Conservation (phyloP, 2,329 filamentous ascomycete species). For the Xylaria sp. region DNA sequence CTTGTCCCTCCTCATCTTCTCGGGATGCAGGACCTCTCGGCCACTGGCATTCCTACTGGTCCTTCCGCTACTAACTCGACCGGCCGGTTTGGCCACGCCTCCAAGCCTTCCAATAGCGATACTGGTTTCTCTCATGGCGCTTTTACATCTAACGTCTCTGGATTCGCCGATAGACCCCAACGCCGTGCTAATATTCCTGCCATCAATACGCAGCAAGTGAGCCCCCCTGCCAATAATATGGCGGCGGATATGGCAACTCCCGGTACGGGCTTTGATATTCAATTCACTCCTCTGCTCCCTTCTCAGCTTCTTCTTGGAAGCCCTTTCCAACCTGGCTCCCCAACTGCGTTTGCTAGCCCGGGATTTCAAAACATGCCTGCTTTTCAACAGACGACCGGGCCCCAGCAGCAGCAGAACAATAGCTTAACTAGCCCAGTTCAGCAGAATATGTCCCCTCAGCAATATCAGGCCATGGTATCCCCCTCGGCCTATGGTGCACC, state of each 20-base stretch:
- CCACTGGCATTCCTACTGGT: slow-evolving; percentile 67
- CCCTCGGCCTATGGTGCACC: slow-evolving; percentile 84
- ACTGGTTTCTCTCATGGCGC: slow-evolving; percentile 94
- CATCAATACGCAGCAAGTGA: slow-evolving; percentile 85
- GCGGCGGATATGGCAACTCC: slow-evolving; percentile 83
- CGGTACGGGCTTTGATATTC: slow-evolving; percentile 94
- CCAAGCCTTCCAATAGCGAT: slow-evolving; percentile 84
- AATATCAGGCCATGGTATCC: slow-evolving; percentile 87
- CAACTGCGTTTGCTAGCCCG: slow-evolving; percentile 86
- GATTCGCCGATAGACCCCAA: slow-evolving; percentile 87
- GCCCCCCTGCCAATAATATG: slow-evolving; percentile 61
- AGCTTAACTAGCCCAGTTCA: slow-evolving; percentile 80
- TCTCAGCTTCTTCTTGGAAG: slow-evolving; percentile 94
- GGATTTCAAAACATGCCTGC: slow-evolving; percentile 88
- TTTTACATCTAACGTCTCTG: slow-evolving; percentile 85
- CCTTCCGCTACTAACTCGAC: slow-evolving; percentile 61
- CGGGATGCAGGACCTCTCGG: slow-evolving; percentile 89
- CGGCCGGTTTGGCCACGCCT: slow-evolving; percentile 76
- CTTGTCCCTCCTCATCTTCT: slow-evolving; percentile 87
- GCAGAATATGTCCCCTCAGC: slow-evolving; percentile 80
- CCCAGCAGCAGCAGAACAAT: slow-evolving; percentile 56
- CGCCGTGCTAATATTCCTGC: slow-evolving; percentile 87
- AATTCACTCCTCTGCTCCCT: slow-evolving; percentile 94
- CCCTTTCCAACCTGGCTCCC: slow-evolving; percentile 95
- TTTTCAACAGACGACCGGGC: slow-evolving; percentile 69